Base-by-base conservation (phyloP, 1,284 basidiomycete species). In the Ganoderma boninense region DNA sequence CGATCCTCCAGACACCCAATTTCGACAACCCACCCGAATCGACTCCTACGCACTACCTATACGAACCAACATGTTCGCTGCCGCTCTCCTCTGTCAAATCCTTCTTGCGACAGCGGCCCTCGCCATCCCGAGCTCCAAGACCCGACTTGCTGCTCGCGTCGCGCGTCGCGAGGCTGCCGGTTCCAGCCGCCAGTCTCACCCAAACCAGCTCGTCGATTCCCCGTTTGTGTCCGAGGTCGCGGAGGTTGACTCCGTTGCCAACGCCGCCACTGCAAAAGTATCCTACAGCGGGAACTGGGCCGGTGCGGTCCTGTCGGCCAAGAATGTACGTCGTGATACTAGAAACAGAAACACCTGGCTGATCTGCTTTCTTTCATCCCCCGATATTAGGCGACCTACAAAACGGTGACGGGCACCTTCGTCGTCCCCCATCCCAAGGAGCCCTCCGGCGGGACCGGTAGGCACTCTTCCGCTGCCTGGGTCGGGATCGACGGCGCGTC, bases 231-330 rank as follows among this genome's bases (percentile, higher is more conserved):
- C 60, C 16, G 69, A 70, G 54, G 29, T 64, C 46, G 44, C 44
- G 69, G 26, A 14, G 11, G 4, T 32, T 4, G 4, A 32, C 29
- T 2, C 29, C 54, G 54, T 32, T 32, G 29, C 16, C 26, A 74
- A 75, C 74, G 67, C 29, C 49, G 68, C 70, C 32, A 66, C 76
- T 66, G 61, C n/a, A n/a, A 11, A n/a, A 4, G 46, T 60, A 69
- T 73, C 71, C 62, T 76, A 73, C 77, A 75, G 73, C 70, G 67
- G 70, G 56, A 77, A 79, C 77, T 79, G 77, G 77, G 71, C 77
- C 61, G 77, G 77, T 44, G 77, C 74, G 23, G 75, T 78, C 16
- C 68, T 72, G 56, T 67, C 71, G 35, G 65, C 70, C 26, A 46
- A 54, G 38, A 60, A 69, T 49, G 78, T 79, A 59, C 4, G 29